Base-by-base conservation (phyloP, 2,329 filamentous ascomycete species). In the Penicillium frequentans region DNA sequence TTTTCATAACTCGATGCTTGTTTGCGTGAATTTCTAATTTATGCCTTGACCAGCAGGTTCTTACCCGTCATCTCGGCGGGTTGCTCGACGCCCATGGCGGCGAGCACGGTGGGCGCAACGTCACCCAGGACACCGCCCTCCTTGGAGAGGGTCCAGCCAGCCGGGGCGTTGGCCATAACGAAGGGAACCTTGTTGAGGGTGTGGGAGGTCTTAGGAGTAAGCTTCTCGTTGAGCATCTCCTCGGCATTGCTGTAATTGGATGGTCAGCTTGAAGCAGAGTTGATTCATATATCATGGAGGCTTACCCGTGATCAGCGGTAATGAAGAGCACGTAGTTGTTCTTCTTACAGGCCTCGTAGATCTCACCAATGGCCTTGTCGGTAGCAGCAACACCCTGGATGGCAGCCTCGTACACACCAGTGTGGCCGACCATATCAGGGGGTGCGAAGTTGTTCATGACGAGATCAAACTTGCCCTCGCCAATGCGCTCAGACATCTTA, bases 371-470 rank as follows among this genome's bases (percentile, higher is more conserved):
- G 54, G 90, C 93, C 81, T 90, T 90, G 77, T 99, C 95, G 13
- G 95, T 99, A 65, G 93, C 88, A 65, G 87, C 83, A 67, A 89
- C 89, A 68, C 88, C 95, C 70, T 95, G 73, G 61, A 99, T 88
- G 56, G 95, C 95, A 29, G 95, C 93, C 69, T 98, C 89, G 79
- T 98, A 98, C 59, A 96, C 92, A 73, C 95, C 95, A 11, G 95
- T 99, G 82, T 99, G 95, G 67, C 95, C 95, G 64, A 99, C 95
- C 95, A 99, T 99, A 80, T 99, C 95, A 19, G 95, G 95, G 43
- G 95, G 95, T 43, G 95, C 95, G 78, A 99, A 98, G 86, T 99
- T 99, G 87, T 98, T 97, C 95, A 99, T 99, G 77, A 99, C 83
- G 73, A 99, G 98, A 72, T 95, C 92, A 79, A 93, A 97, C 73